Base-by-base conservation (phyloP, 192 early-diverging fungal genomes). In the Anaeromyces robustus region DNA sequence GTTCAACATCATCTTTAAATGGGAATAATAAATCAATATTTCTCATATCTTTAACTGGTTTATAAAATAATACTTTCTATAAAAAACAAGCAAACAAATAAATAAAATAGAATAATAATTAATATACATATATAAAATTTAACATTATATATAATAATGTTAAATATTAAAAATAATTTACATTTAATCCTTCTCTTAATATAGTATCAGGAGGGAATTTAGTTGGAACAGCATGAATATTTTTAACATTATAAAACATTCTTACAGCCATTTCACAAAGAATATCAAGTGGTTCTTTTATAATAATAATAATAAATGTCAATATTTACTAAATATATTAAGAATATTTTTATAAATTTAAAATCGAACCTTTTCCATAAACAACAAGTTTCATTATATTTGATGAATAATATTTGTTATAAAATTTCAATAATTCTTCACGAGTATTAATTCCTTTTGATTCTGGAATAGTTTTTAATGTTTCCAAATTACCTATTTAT, bases 361-460 rank as follows among this genome's bases (percentile, higher is more conserved):
- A 29, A 77, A 30, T 12, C 77, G 41, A 84, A 92, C 90, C 92
- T 83, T 90, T 88, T 30, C 96, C 97, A 18, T 97, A 83, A 26
- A 99, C 86, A 34, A 93, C 93, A 26, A 97, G 87, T 86, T 94
- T 94, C 96, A 97, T 98, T 30, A 99, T 94, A 82, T 98, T 97
- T 18, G 96, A 92, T 30, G 95, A 96, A 84, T 99, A 99, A 85
- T 95, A 95, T 80, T 89, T 88, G 18, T 88, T 88, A 82, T 99
- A 93, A 79, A 97, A 97, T 77, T 96, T 92, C 43, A 99, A 82
- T 77, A 98, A 87, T 78, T 93, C 89, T 29, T 92, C 88, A 29
- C 97, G 89, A 80, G 96, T 90, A 83, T 99, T 92, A 39, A 96
- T 85, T 12, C 94, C 95, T 30, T 89, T 86, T 29, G 81, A 34